A percentile compares a stretch with the other conserved stretches of the same genome.
Evolutionary conservation across 768 basidiomycete genomes (phyloP).

Genomic region (Termitomyces titanicus): DNA sequence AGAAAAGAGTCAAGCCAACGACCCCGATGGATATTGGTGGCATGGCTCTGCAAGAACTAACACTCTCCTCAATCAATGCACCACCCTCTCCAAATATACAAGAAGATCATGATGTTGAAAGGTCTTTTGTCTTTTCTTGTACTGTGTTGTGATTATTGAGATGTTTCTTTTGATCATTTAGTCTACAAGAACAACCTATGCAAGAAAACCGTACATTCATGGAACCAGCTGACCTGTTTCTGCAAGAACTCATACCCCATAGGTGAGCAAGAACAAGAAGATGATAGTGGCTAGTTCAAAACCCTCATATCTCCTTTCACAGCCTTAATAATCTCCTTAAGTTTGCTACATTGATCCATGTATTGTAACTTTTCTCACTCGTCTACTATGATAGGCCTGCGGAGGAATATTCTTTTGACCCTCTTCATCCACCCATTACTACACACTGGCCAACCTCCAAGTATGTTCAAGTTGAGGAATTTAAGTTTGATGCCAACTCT

Average conservation of each 20-base stretch:
- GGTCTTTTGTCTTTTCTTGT: neutral
- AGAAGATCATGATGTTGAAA: neutral
- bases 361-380: neutral
- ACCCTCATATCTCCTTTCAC: neutral
- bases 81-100: neutral
- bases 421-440: slow-evolving; percentile 14
- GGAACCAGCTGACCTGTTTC: neutral
- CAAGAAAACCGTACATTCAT: neutral
- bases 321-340: slow-evolving; percentile 14
- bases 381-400: slow-evolving; percentile 14
- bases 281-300: neutral
- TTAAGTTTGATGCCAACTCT: neutral
- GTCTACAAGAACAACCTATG: neutral
- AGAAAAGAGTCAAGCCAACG: slow-evolving; percentile 27
- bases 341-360: slow-evolving; percentile 23
- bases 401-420: slow-evolving; percentile 18
- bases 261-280: neutral
- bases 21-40: slow-evolving; percentile 1
- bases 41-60: neutral
- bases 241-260: neutral
- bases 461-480: slow-evolving; percentile 19
- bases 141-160: neutral
- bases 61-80: neutral
- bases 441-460: slow-evolving; percentile 1
- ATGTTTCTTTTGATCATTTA: neutral